Percentiles rank a stretch among this genome's conserved stretches.
Evolutionary conservation across 116 monocot species (phyloP).

Genomic region (Cymodocea nodosa): DNA sequence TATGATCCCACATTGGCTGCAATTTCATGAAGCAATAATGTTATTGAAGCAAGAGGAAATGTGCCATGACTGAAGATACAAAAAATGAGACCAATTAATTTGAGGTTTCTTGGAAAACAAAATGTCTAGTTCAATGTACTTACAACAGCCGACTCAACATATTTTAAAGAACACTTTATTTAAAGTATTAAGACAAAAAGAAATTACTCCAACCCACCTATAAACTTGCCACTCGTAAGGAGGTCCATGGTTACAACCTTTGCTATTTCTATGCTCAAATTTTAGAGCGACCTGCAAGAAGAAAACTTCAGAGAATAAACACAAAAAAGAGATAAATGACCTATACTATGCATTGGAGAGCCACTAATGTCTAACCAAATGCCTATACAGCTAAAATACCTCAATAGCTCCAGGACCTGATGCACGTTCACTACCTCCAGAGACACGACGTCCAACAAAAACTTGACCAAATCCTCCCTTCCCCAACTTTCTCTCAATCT

Average conservation of each 20-base stretch:
- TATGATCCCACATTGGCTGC: too few species aligned
- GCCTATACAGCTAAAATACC: conserved; percentile 20
- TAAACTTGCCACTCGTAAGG: conserved; percentile 98
- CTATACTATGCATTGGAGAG: too few species aligned
- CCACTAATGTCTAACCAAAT: too few species aligned
- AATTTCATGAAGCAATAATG: too few species aligned
- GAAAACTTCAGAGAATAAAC: background rate
- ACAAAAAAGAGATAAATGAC: too few species aligned
- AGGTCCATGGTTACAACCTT: conserved; percentile 85
- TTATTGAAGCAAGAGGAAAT: too few species aligned
- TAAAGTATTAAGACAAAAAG: background rate
- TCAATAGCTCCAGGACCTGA: conserved; percentile 52
- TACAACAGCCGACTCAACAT: too few species aligned
- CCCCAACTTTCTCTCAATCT: conserved; percentile 72
- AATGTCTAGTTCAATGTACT: too few species aligned
- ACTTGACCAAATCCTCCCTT: conserved; percentile 98
- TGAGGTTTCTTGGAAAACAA: too few species aligned
- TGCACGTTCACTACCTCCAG: conserved; percentile 50
- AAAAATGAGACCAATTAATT: too few species aligned
- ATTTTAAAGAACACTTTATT: too few species aligned
- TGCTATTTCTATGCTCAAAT: conserved; percentile 83
- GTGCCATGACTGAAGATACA: too few species aligned
- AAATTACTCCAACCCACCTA: conserved; percentile 22
- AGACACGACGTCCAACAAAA: conserved; percentile 79
- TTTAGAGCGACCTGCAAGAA: conserved; percentile 73